Conservation (phyloP, 2,329 filamentous ascomycete genomes). For the Sporothrix dimorphospora region DNA sequence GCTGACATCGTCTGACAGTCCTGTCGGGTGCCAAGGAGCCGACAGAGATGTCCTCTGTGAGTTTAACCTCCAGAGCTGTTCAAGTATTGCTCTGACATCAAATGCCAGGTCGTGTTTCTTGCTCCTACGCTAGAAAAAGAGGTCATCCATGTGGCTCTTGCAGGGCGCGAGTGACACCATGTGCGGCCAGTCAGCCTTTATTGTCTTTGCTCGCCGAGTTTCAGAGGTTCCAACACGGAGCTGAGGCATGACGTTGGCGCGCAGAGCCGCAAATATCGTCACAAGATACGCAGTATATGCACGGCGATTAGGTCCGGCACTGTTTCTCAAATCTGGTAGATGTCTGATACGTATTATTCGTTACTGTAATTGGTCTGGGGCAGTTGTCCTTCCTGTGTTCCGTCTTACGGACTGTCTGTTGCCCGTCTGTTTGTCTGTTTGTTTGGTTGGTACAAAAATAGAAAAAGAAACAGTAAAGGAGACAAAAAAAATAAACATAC, state of each 20-base stretch:
- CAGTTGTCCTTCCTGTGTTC: background rate
- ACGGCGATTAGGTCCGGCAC: no score
- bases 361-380: constrained; percentile 4
- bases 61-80: background rate
- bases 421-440: background rate
- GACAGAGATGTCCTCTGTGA: background rate
- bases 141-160: background rate
- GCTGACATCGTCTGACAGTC: background rate
- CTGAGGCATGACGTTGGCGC: background rate
- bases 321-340: no score
- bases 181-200: background rate
- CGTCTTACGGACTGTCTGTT: background rate
- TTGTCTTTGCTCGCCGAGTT: background rate
- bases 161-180: background rate
- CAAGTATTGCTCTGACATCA: background rate
- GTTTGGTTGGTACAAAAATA: background rate
- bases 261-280: background rate
- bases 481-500: background rate
- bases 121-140: background rate
- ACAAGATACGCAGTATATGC: background rate
- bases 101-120: background rate
- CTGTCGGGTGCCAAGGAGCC: background rate
- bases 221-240: background rate
- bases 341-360: background rate
- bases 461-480: background rate